phyloP scores from a whole-genome alignment of 371 early-diverging fungal species.

The Batrachochytrium dendrobatidis region DNA sequence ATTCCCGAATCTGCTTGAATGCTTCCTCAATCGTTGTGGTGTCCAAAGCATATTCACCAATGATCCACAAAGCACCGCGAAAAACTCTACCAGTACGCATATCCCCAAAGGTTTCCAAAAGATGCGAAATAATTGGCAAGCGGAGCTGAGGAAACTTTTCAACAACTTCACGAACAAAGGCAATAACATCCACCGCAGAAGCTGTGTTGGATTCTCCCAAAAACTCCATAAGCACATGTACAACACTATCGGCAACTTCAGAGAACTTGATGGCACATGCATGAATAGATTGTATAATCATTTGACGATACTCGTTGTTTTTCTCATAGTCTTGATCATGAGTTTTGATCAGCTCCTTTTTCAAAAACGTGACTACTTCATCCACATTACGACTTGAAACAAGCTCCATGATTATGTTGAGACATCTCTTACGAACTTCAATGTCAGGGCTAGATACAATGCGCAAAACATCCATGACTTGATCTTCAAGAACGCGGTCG shows the following conservation, averaged over 20 bases:
- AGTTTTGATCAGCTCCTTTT: slow-evolving; percentile 87
- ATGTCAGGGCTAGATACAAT: slow-evolving; percentile 89
- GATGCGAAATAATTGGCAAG: slow-evolving; percentile 62
- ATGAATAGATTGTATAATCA: slow-evolving; percentile 94
- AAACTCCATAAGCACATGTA: slow-evolving; percentile 90
- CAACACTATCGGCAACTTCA: slow-evolving; percentile 89
- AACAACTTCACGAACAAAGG: slow-evolving; percentile 92
- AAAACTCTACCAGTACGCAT: slow-evolving; percentile 93
- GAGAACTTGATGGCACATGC: slow-evolving; percentile 90
- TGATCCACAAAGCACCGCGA: slow-evolving; percentile 94
- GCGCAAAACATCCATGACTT: slow-evolving; percentile 89
- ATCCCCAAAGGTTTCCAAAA: slow-evolving; percentile 75
- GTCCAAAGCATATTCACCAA: slow-evolving; percentile 85
- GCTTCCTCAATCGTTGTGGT: slow-evolving; percentile 69
- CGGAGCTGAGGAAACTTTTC: slow-evolving; percentile 90
- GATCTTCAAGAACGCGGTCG: slow-evolving; percentile 77
- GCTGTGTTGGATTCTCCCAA: slow-evolving; percentile 81
- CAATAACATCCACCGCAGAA: slow-evolving; percentile 90
- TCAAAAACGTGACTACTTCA: slow-evolving; percentile 86
- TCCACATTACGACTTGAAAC: slow-evolving; percentile 84
- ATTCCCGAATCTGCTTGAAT: slow-evolving; percentile 71
- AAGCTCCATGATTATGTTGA: slow-evolving; percentile 82
- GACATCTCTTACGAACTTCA: slow-evolving; percentile 85
- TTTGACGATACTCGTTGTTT: slow-evolving; percentile 86
- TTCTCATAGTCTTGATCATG: slow-evolving; percentile 84